Base-by-base conservation (phyloP, 2,329 filamentous ascomycete species). In the Pyrenophora graminea region DNA sequence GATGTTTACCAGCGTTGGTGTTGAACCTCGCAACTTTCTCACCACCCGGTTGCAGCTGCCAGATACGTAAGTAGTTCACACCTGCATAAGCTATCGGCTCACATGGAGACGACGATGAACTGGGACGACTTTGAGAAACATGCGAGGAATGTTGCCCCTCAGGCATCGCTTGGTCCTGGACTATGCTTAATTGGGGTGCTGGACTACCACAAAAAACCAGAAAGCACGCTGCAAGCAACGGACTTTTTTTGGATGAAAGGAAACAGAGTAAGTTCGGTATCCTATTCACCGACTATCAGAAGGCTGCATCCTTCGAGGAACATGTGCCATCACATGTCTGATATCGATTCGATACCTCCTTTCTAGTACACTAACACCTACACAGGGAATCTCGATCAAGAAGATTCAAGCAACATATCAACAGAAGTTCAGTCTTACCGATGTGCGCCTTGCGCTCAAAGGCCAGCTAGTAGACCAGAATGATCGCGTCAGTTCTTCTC, bases 221-320 rank as follows among this genome's bases (percentile, higher is more conserved):
- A 58, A 3, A 45, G 62, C 3, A 27, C 40, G 4, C 34, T 65
- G 2, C 17, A 27, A 6, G 59, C 68, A 34, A 7, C 21, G 1
- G 67, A 74, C 39, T 72, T 75, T 40, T 45, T 73, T 1, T 77
- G 74, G 71, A 62, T 75, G 48, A 69, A 69, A 31, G 65, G 61
- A 13, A 60, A 70, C 43, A 31, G 41, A n/a, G 69, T 72, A 53
- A 61, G 69, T 62, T 13, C 9, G 21, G 33, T 1, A 15, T 2
- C 10, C 47, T 13, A 6, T 4, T 6, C 38, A 17, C 15, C 25
- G 8, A 15, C 12, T 6, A 18, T 30, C 27, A 12, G 3, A 30
- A 30, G 3, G 7, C 27, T 8, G 25, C 8, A 8, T 5, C 25
- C 25, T 30, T 10, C 9, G 9, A 30, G 25, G 3, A 8, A 7